Evolutionary conservation across 2,329 filamentous ascomycete species (phyloP).

Genomic region (Colletotrichum camelliae): DNA sequence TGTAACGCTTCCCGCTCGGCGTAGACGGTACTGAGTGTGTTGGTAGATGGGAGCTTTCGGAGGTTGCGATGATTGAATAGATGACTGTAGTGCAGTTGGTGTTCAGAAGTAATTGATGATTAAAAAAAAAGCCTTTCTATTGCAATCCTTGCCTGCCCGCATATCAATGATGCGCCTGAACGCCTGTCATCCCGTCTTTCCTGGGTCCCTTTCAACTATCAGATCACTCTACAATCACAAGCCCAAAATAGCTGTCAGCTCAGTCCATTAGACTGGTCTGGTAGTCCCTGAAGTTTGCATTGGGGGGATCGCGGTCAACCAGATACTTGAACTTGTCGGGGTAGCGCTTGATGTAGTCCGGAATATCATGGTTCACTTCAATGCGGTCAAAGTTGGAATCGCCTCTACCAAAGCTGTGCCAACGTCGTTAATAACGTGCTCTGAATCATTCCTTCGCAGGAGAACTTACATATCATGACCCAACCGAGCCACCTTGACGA

Average conservation of each 20-base stretch:
- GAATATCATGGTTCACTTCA: conserved; percentile 46
- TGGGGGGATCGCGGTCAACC: conserved; percentile 41
- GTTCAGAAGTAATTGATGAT: neutral
- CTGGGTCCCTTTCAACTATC: neutral
- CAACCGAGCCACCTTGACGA: conserved; percentile 45
- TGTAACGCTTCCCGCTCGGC: neutral
- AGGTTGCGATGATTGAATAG: neutral
- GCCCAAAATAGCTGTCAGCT: neutral
- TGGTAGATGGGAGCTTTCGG: neutral
- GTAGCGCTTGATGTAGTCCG: conserved; percentile 41
- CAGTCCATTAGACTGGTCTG: neutral
- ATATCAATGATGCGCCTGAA: neutral
- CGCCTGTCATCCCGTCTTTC: neutral
- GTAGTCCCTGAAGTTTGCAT: conserved; percentile 42
- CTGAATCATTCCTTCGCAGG: neutral
- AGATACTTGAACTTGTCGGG: conserved; percentile 38
- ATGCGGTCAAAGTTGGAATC: conserved; percentile 29
- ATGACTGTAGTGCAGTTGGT: neutral
- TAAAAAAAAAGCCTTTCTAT: neutral
- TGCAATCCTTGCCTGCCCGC: neutral
- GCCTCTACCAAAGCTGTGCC: conserved; percentile 25
- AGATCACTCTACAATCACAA: neutral
- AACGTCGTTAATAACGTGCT: neutral
- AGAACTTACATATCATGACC: conserved; percentile 47
- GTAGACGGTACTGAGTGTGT: rapidly evolving